Conservation (phyloP, 1,139 yeast genomes). For the Nakaseomyces uthaithaninus region DNA sequence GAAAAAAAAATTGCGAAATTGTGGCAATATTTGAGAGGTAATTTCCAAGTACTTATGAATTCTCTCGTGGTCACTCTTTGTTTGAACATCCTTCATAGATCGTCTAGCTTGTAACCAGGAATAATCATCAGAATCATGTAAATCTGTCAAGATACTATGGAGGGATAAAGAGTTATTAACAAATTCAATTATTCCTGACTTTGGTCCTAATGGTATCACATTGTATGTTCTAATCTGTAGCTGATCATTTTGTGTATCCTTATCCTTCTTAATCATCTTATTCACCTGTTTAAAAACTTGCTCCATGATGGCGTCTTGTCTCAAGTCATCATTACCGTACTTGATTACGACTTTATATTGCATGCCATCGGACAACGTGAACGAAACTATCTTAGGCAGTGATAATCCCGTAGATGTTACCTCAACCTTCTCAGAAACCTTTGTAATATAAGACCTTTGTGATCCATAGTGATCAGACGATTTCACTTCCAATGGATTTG, state of each 20-base stretch:
- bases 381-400: constrained; percentile 66
- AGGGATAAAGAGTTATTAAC: constrained; percentile 71
- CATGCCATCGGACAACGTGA: constrained; percentile 50
- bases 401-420: constrained; percentile 80
- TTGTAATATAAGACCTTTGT: constrained; percentile 48
- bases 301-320: constrained; percentile 97
- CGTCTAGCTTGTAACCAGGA: constrained; percentile 52
- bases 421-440: constrained; percentile 40
- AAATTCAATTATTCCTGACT: constrained; percentile 83
- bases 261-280: constrained; percentile 49
- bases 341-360: constrained; percentile 57
- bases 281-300: constrained; percentile 90
- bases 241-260: constrained; percentile 47
- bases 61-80: constrained; percentile 40
- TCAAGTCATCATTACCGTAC: constrained; percentile 80
- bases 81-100: constrained; percentile 53
- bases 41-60: constrained; percentile 45
- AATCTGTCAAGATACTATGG: constrained; percentile 54
- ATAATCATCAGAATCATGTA: constrained; percentile 48
- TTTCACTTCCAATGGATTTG: constrained; percentile 38
- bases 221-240: constrained; percentile 73
- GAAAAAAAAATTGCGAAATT: constrained; percentile 60
- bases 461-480: constrained; percentile 53
- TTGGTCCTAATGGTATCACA: constrained; percentile 84
- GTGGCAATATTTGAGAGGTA: constrained; percentile 51